A percentile compares a stretch with the other conserved stretches of the same genome.
Conservation (phyloP, 139 green algal genomes). For the Marvania coccoides region DNA sequence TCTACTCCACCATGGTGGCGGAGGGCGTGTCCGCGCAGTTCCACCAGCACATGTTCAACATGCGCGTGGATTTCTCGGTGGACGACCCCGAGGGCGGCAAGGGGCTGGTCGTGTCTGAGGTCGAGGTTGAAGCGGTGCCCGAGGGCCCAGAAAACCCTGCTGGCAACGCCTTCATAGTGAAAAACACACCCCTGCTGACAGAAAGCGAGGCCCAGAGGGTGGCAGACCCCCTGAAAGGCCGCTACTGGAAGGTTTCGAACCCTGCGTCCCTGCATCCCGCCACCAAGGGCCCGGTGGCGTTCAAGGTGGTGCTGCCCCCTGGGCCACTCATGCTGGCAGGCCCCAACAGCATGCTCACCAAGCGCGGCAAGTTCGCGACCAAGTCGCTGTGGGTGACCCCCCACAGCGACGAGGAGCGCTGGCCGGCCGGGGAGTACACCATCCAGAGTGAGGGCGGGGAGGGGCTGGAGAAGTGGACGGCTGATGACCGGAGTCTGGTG, state of each 20-base stretch:
- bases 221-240: slow-evolving; percentile 25
- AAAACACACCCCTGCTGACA: slow-evolving; percentile 52
- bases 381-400: slow-evolving; percentile 72
- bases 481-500: slow-evolving; percentile 44
- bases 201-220: slow-evolving; percentile 44
- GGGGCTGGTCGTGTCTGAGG: slow-evolving; percentile 42
- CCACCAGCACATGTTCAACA: slow-evolving; percentile 85
- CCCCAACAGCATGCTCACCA: slow-evolving; percentile 18
- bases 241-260: slow-evolving; percentile 65
- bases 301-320: slow-evolving; percentile 59
- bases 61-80: slow-evolving; percentile 67
- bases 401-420: slow-evolving; percentile 57
- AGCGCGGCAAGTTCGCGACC: slow-evolving; percentile 60
- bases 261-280: slow-evolving; percentile 16
- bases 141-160: slow-evolving; percentile 62
- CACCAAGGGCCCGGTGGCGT: slow-evolving; percentile 45
- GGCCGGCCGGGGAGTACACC: slow-evolving; percentile 66
- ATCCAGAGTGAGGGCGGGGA: slow-evolving; percentile 41
- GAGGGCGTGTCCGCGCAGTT: slow-evolving; percentile 59
- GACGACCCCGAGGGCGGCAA: slow-evolving; percentile 62
- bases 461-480: slow-evolving; percentile 56
- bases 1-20: slow-evolving; percentile 59
- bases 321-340: slow-evolving; percentile 36
- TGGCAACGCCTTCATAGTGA: slow-evolving; percentile 60
- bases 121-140: slow-evolving; percentile 51